These are phyloP conservation scores for Solidago caesia DNA, from an alignment of 129 eudicot species.

Conservation along the genomic window DNA sequence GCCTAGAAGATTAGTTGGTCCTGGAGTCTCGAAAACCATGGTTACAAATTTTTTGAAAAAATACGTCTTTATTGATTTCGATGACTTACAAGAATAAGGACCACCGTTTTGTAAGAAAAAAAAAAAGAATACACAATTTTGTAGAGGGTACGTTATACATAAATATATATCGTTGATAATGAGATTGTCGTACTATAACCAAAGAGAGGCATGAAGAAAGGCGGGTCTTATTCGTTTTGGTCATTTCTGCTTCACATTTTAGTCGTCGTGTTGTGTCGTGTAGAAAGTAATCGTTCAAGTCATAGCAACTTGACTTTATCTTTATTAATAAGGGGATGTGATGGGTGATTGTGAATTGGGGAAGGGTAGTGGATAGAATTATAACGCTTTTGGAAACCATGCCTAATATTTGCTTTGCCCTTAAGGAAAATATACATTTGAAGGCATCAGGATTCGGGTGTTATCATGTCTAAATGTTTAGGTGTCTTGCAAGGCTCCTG, in stretches of 20 bases:
- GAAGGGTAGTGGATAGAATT: neutral
- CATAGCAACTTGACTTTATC: neutral
- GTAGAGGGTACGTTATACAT: neutral
- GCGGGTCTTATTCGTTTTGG: neutral
- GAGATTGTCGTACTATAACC: neutral
- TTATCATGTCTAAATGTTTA: conserved; percentile 16
- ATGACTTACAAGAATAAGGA: too few species aligned
- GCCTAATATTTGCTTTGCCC: conserved; percentile 7
- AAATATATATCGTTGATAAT: too few species aligned
- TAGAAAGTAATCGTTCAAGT: neutral
- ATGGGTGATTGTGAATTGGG: neutral
- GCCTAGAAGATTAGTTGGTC: too few species aligned
- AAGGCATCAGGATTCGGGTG: neutral
- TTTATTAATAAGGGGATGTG: neutral
- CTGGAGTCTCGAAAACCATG: too few species aligned
- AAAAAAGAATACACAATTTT: neutral
- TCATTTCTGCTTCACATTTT: neutral
- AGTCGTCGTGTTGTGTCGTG: neutral
- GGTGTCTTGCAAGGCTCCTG: conserved; percentile 25
- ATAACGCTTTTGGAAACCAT: neutral
- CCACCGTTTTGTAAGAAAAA: too few species aligned
- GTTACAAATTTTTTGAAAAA: too few species aligned
- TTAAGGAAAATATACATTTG: conserved; percentile 17
- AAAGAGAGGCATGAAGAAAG: conserved; percentile 1
- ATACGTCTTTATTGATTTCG: too few species aligned